These are phyloP conservation scores for Globisporangium spinosum DNA, from an alignment of 352 stramenopile species.

Conservation along the genomic window DNA sequence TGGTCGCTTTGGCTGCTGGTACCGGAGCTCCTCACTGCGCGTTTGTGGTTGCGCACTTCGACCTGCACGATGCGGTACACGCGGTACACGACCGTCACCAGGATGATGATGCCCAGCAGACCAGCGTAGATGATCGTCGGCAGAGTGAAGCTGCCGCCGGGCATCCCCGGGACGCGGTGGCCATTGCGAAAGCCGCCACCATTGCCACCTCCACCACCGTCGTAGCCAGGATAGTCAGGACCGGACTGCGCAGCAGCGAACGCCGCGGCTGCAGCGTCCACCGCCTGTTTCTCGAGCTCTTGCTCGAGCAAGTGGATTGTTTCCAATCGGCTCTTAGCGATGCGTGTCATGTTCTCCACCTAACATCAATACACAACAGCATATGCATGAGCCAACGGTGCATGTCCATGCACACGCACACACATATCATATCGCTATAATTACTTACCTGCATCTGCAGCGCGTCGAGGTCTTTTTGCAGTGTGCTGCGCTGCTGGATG, in stretches of 20 bases:
- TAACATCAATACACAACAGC: constrained; percentile 9
- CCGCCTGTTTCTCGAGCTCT: constrained; percentile 58
- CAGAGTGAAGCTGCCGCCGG: constrained; percentile 30
- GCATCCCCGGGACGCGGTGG: neutral
- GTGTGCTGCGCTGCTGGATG: constrained; percentile 43
- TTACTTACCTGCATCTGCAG: constrained; percentile 52
- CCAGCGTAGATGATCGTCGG: constrained; percentile 52
- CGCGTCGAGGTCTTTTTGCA: constrained; percentile 49
- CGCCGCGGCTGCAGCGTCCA: constrained; percentile 37
- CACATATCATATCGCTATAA: neutral
- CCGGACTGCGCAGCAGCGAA: constrained; percentile 17
- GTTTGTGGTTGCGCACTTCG: constrained; percentile 36
- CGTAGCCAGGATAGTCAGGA: neutral
- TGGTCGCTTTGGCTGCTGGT: constrained; percentile 3
- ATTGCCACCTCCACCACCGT: neutral
- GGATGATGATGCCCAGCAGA: constrained; percentile 40
- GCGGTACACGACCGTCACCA: constrained; percentile 44
- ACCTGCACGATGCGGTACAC: constrained; percentile 47
- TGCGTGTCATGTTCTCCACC: constrained; percentile 65
- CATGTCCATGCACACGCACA: neutral
- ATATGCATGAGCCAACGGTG: neutral
- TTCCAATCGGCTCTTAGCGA: constrained; percentile 60
- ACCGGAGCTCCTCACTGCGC: neutral
- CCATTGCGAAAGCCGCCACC: constrained; percentile 12
- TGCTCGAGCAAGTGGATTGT: constrained; percentile 74